These are phyloP conservation scores for Pythium rishiriense DNA, from an alignment of 352 stramenopile genomes.

Conservation along the genomic window DNA sequence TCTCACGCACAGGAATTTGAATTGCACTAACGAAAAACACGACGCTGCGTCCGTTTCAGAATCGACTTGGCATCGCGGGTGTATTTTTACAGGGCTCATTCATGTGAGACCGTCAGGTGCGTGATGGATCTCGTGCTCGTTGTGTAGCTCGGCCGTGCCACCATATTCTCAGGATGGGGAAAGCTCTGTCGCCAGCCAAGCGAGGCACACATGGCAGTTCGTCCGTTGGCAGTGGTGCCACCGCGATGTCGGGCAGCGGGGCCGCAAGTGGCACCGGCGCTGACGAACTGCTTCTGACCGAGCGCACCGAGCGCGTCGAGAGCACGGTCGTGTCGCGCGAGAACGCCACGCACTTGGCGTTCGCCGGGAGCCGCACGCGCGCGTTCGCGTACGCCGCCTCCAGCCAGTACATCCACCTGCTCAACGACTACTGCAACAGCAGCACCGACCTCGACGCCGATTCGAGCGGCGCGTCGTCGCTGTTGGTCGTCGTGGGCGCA, in stretches of 20 bases:
- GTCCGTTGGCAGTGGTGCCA: too few relatives aligned
- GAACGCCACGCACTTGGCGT: slow-evolving; percentile 69
- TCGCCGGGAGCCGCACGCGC: slow-evolving; percentile 66
- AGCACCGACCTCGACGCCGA: slow-evolving; percentile 20
- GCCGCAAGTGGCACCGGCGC: too few relatives aligned
- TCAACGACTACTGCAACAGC: slow-evolving; percentile 74
- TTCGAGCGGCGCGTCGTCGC: background rate
- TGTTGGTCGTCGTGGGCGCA: slow-evolving; percentile 64
- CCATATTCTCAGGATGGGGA: slow-evolving; percentile 11
- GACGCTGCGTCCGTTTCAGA: background rate
- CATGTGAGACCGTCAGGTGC: background rate
- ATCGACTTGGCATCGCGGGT: background rate
- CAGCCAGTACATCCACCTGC: slow-evolving; percentile 58
- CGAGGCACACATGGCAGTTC: slow-evolving; percentile 10
- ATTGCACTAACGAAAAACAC: too few relatives aligned
- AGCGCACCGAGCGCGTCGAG: slow-evolving; percentile 43
- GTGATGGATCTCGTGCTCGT: background rate
- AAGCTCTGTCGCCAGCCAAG: slow-evolving; percentile 20
- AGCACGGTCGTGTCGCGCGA: slow-evolving; percentile 75
- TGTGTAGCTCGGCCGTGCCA: background rate
- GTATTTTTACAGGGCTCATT: background rate
- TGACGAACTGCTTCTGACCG: slow-evolving; percentile 18
- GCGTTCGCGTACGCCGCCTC: slow-evolving; percentile 71
- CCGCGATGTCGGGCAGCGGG: too few relatives aligned
- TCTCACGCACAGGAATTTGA: too few relatives aligned